Base-by-base conservation (phyloP, 768 basidiomycete species). In the Boletus rubescentipes region DNA sequence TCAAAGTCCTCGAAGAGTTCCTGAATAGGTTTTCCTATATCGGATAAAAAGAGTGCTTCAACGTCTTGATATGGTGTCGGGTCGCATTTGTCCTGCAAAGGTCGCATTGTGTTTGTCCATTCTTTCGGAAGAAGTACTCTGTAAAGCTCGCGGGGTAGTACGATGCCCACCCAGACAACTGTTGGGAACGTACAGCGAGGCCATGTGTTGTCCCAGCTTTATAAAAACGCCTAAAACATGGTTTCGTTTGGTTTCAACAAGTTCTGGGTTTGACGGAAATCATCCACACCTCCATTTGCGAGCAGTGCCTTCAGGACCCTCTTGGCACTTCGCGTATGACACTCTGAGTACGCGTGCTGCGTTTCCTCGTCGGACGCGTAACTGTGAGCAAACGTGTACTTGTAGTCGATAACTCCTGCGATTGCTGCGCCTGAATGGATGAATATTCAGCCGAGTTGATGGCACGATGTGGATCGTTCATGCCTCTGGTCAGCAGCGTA, bases 21-120 rank as follows among this genome's bases (percentile, higher is more conserved):
- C 2, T 78, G 74, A 35, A 97, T 80, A 0, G 83, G 76, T 36
- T 72, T 67, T 8, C 89, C 92, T 70, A 93, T 87, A 67, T 98
- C 97, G 9, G 78, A 74, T 16, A 85, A 61, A 69, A 98, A 88
- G 62, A 98, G 80, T 1, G 71, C 73, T 58, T 93, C 83, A 11
- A 98, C 69, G 53, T 86, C 87, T 61, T 87, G 80, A 55, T 91
- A 86, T 0, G 87, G 81, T 2, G 95, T 96, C 2, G 94, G 90
- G 53, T 90, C 88, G 70, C 97, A 99, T 65, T 88, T 89, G 73
- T 98, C 97, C 68, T 98, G 95, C 53, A 92, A 72, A 7, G 80
- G 80, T 40, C 76, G 72, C 80, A 83, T 79, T 0, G 78, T 78
- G 12, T 61, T 66, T 1, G 80, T 82, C 86, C 86, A 88, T 64